Evolutionary conservation across 1,139 yeast genomes (phyloP), one percentile per base, ranked within the genome.

Genomic region (Pneumocystis oryctolagi): DNA sequence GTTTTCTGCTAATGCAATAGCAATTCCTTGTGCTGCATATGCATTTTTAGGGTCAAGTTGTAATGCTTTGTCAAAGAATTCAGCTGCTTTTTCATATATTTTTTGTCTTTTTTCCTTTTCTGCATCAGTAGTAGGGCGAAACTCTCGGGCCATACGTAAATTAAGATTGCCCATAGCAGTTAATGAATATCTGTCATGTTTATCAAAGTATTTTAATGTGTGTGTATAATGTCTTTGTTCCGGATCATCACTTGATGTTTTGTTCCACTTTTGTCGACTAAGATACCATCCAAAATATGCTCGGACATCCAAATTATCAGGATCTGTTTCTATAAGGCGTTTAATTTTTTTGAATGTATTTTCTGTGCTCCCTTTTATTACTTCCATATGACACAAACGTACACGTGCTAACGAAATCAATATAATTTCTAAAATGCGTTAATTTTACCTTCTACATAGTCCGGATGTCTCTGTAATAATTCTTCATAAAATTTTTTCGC

Each of bases 11-110:
- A 89, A 87, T 12, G 90, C 83, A 63, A 92, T 89, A 1, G 97
- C 98, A 67, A 94, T 80, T 62, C 99, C 99, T 74, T 92, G 98
- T 0, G 98, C 98, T 1, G 97, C 99, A 75, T 85, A 92, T 0
- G 92, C 95, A 72, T 92, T 89, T 68, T 81, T 79, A 5, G 92
- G 82, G 74, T 92, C 98, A 47, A 89, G 77, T 61, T 87, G 84
- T 64, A 94, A 77, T 1, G 89, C 97, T 74, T 92, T 92, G 69
- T 89, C 87, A 73, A 84, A 92, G 64, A 90, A 77, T 73, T 92
- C 97, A 30, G 90, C 87, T 18, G 97, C 96, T 74, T 95, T 83
- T 61, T 85, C 78, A 71, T 86, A 90, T 65, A 89, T 86, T 68
- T 85, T 87, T 69, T 84, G 85, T 67, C 84, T 82, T 73, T 85